Evolutionary conservation across 495 filamentous ascomycete species (phyloP).

Genomic region (Penicillium psychrofluorescens): DNA sequence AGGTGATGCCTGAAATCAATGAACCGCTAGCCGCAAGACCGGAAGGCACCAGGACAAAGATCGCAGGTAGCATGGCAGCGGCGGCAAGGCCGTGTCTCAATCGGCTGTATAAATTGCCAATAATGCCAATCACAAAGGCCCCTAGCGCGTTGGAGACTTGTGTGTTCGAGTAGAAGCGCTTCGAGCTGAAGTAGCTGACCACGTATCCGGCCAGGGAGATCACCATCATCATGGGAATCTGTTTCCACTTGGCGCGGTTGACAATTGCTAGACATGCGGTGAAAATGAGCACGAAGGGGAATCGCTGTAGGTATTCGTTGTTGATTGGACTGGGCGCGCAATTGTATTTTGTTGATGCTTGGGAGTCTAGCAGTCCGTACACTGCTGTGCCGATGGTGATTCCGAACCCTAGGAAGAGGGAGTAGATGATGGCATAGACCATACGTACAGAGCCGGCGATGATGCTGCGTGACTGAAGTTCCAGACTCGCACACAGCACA

Average conservation of each 20-base stretch:
- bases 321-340: slow-evolving; percentile 52
- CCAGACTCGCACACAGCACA: slow-evolving; percentile 74
- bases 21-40: slow-evolving; percentile 81
- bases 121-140: slow-evolving; percentile 76
- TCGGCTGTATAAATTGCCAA: slow-evolving; percentile 83
- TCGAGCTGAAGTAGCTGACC: slow-evolving; percentile 74
- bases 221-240: slow-evolving; percentile 76
- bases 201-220: slow-evolving; percentile 81
- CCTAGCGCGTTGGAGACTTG: slow-evolving; percentile 77
- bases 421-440: slow-evolving; percentile 95
- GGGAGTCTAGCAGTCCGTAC: slow-evolving; percentile 71
- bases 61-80: slow-evolving; percentile 82
- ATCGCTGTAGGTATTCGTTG: slow-evolving; percentile 42
- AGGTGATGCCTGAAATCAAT: slow-evolving; percentile 75
- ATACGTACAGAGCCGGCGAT: slow-evolving; percentile 89
- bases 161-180: slow-evolving; percentile 65
- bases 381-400: slow-evolving; percentile 91
- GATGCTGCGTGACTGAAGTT: slow-evolving; percentile 79
- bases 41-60: slow-evolving; percentile 90
- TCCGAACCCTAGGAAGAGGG: slow-evolving; percentile 91
- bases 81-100: slow-evolving; percentile 80
- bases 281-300: slow-evolving; percentile 74
- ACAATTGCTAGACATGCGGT: slow-evolving; percentile 75
- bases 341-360: slow-evolving; percentile 66
- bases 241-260: slow-evolving; percentile 86